A percentile compares a stretch with the other conserved stretches of the same genome.
Evolutionary conservation across 164 flowering plant genomes (phyloP).

Genomic region (Annona squamosa): DNA sequence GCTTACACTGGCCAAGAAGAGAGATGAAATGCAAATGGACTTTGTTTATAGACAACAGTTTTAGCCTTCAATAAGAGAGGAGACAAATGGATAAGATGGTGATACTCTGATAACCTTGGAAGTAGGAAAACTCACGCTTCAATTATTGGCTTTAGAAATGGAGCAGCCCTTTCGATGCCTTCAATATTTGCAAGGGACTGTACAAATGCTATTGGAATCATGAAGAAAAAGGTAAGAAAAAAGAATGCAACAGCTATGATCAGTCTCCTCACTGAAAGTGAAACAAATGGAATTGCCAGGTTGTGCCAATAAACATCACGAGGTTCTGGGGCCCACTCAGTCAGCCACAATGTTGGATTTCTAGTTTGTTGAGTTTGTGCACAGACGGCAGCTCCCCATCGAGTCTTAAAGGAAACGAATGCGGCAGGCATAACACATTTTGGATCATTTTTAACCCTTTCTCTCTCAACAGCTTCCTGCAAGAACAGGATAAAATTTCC

Average conservation of each 20-base stretch:
- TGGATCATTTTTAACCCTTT: conserved; percentile 31
- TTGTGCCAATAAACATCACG: conserved; percentile 86
- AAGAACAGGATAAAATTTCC: background rate
- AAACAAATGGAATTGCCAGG: conserved; percentile 75
- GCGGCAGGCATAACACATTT: conserved; percentile 79
- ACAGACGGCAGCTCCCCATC: conserved; percentile 95
- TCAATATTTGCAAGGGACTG: conserved; percentile 85
- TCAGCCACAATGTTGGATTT: conserved; percentile 84
- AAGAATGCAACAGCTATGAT: conserved; percentile 66
- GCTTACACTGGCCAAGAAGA: too few species aligned
- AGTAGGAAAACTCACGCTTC: conserved; percentile 19
- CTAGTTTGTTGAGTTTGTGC: conserved; percentile 89
- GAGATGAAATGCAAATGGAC: too few species aligned
- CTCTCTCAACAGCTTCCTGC: conserved; percentile 54
- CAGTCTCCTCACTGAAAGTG: conserved; percentile 62
- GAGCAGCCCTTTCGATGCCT: conserved; percentile 61
- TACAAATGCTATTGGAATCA: conserved; percentile 86
- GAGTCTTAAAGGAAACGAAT: conserved; percentile 81
- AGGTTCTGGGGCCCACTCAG: conserved; percentile 95
- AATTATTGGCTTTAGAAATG: conserved; percentile 60
- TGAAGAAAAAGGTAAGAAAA: conserved; percentile 84
- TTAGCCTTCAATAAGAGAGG: too few species aligned
- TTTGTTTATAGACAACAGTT: too few species aligned
- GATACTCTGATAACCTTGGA: background rate
- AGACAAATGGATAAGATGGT: too few species aligned